Evolutionary conservation across 768 basidiomycete genomes (phyloP).

Genomic region (Mycena capillaripes): DNA sequence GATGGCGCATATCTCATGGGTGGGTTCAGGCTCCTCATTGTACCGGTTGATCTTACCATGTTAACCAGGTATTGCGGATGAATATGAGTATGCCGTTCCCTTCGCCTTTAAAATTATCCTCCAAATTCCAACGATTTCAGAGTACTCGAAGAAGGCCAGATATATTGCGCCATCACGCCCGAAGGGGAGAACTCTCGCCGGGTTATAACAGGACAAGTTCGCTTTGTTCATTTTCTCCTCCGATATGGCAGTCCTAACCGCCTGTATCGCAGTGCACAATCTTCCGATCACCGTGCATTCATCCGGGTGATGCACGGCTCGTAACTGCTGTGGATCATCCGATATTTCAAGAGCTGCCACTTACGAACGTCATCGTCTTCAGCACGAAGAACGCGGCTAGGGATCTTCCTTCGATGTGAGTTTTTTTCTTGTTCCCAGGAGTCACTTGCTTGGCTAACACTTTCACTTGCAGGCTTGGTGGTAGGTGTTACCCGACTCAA

Average conservation of each 20-base stretch:
- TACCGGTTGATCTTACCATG: too few relatives aligned
- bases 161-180: conserved; percentile 35
- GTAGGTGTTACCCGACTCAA: background rate
- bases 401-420: conserved; percentile 35
- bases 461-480: conserved; percentile 34
- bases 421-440: background rate
- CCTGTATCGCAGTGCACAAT: conserved; percentile 29
- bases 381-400: conserved; percentile 24
- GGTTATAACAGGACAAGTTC: conserved; percentile 34
- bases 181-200: conserved; percentile 15
- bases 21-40: background rate
- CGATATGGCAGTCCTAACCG: background rate
- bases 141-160: conserved; percentile 32
- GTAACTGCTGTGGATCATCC: conserved; percentile 34
- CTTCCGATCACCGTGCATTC: conserved; percentile 35
- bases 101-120: background rate
- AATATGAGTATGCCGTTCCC: conserved; percentile 26
- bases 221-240: background rate
- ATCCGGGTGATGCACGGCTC: conserved; percentile 36
- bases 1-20: conserved; percentile 38
- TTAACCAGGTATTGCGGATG: conserved; percentile 31
- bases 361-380: conserved; percentile 35
- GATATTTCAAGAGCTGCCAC: conserved; percentile 22
- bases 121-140: background rate
- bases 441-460: background rate